Conservation (phyloP, 192 early-diverging fungal genomes). For the Pilaira anomala region DNA sequence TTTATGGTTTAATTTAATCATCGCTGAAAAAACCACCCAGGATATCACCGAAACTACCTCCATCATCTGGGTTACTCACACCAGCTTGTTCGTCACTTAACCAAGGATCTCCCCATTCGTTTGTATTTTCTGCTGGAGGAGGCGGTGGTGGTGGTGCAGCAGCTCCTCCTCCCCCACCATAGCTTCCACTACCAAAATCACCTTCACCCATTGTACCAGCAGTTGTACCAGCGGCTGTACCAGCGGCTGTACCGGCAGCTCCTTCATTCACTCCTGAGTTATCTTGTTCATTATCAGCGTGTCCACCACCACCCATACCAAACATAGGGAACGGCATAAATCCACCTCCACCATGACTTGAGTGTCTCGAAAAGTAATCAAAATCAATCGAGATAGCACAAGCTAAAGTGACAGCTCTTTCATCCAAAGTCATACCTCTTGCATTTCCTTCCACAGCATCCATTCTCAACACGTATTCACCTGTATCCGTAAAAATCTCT, state of each 20-base stretch:
- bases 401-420: conserved; percentile 76
- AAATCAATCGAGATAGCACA: conserved; percentile 85
- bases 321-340: conserved; percentile 44
- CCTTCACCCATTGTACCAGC: conserved; percentile 18
- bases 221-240: conserved; percentile 15
- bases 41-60: conserved; percentile 29
- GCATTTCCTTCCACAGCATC: conserved; percentile 51
- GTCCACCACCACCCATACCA: conserved; percentile 39
- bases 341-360: conserved; percentile 44
- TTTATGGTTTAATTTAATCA: neutral
- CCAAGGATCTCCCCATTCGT: conserved; percentile 46
- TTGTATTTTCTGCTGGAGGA: conserved; percentile 12
- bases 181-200: conserved; percentile 3
- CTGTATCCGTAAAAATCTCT: conserved; percentile 85
- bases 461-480: conserved; percentile 77
- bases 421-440: conserved; percentile 65
- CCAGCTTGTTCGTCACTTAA: conserved; percentile 29
- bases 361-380: conserved; percentile 84
- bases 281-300: conserved; percentile 25
- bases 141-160: conserved; percentile 8
- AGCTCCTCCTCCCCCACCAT: neutral
- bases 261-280: conserved; percentile 24
- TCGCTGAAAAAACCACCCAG: conserved; percentile 19
- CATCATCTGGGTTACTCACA: conserved; percentile 18
- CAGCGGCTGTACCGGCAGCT: conserved; percentile 20